phyloP scores from a whole-genome alignment of 2,329 filamentous ascomycete genomes.

The Ophiognomonia clavigignenti-juglandacearum region DNA sequence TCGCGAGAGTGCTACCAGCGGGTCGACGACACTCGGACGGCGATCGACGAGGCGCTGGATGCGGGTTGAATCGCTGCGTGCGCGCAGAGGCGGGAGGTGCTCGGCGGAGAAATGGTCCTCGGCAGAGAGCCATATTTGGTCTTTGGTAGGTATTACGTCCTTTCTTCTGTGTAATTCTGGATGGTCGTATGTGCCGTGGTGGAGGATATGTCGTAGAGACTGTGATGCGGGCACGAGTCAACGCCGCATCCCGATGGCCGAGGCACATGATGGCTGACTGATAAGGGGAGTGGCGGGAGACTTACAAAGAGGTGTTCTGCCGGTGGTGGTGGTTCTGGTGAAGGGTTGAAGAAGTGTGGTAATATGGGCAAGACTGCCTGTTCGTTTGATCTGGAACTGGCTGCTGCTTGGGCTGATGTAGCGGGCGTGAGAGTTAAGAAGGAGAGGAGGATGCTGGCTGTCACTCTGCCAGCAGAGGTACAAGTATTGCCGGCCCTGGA shows the following conservation, averaged over 20 bases:
- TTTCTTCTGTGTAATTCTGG: constrained; percentile 72
- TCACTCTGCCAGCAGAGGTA: constrained; percentile 58
- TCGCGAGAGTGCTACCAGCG: constrained; percentile 69
- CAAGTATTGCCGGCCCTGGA: constrained; percentile 29
- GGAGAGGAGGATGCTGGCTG: constrained; percentile 58
- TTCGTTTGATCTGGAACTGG: constrained; percentile 27
- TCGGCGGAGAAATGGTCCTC: constrained; percentile 53
- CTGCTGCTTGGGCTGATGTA: constrained; percentile 26
- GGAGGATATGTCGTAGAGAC: constrained; percentile 82
- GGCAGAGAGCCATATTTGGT: constrained; percentile 55
- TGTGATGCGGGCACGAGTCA: constrained; percentile 22
- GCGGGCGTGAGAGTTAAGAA: constrained; percentile 57
- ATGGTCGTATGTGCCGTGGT: constrained; percentile 79
- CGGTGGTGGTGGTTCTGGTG: constrained; percentile 39
- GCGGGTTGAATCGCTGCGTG: constrained; percentile 58
- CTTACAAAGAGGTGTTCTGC: constrained; percentile 53
- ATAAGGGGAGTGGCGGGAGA: constrained; percentile 4
- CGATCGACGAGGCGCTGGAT: constrained; percentile 83
- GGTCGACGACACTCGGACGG: constrained; percentile 69
- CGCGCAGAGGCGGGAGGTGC: constrained; percentile 48
- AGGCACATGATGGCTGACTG: not conserved
- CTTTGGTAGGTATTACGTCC: constrained; percentile 59
- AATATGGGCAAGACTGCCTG: constrained; percentile 40
- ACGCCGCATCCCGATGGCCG: not conserved
- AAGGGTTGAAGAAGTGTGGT: constrained; percentile 28